These are phyloP conservation scores for Simmondsia chinensis DNA, from an alignment of 148 eudicot species.

Conservation along the genomic window DNA sequence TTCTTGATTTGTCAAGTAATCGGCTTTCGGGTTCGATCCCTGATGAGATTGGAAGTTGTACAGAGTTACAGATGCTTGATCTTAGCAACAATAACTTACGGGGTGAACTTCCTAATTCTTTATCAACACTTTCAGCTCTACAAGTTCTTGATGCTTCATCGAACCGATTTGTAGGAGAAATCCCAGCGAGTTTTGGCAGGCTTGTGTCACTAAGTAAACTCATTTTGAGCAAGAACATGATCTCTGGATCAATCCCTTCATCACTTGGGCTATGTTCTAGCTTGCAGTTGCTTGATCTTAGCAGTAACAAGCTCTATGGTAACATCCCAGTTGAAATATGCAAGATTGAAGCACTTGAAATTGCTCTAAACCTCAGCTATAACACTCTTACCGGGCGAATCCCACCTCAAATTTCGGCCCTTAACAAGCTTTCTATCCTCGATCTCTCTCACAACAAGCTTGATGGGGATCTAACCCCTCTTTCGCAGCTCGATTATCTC, in stretches of 20 bases:
- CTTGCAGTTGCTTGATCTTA: constrained; percentile 74
- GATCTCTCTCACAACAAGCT: constrained; percentile 72
- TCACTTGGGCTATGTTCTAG: constrained; percentile 51
- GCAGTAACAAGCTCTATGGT: constrained; percentile 52
- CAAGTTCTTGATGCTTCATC: constrained; percentile 61
- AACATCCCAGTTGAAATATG: constrained; percentile 45
- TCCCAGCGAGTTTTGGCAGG: constrained; percentile 58
- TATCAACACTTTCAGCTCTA: constrained; percentile 48
- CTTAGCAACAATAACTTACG: constrained; percentile 34
- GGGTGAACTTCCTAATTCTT: constrained; percentile 40
- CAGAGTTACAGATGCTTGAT: constrained; percentile 57
- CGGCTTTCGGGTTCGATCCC: constrained; percentile 53
- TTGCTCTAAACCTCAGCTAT: constrained; percentile 62
- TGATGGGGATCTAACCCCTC: constrained; percentile 42
- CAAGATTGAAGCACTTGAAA: constrained; percentile 55
- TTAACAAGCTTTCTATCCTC: constrained; percentile 51
- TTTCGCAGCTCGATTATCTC: constrained; percentile 41
- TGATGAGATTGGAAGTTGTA: constrained; percentile 55
- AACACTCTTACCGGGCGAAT: constrained; percentile 48
- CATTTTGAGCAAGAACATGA: constrained; percentile 34
- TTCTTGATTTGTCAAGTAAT: constrained; percentile 62
- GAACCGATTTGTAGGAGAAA: constrained; percentile 43
- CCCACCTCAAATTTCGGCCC: constrained; percentile 48
- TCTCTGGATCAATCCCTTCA: constrained; percentile 57
- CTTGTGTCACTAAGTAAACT: constrained; percentile 53